Base-by-base conservation (phyloP, 2,329 filamentous ascomycete genomes). In the Monilinia vaccinii-corymbosi region DNA sequence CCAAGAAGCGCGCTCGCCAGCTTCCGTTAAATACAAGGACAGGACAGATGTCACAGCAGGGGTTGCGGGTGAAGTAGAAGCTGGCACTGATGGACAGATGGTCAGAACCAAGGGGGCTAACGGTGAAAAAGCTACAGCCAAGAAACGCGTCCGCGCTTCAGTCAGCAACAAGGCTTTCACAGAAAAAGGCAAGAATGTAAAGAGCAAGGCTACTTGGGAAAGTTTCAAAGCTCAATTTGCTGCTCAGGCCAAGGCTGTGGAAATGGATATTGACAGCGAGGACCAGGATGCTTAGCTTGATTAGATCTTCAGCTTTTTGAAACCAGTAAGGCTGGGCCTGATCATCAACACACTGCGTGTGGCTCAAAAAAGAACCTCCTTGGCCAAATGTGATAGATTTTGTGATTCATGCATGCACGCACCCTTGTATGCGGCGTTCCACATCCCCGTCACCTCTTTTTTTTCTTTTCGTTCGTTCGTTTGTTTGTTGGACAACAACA, bases 251-350 rank as follows among this genome's bases (percentile, higher is more conserved):
- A 16, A 14, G 13, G n/a, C 13, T 40, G 21, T 31, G 25, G 11
- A 40, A n/a, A 18, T 18, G 31, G 6, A 13, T 61, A 56, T 76
- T 75, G 1, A 68, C 51, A 31, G 67, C 67, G 0, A 77, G 57
- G 0, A 73, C 64, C 0, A 73, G 64, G 0, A 70, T 52, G 0
- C 68, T 65, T 52, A 76, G 73, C 36, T 74, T 74, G 6, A 67
- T 65, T 48, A 10, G 13, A 53, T 21, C 18, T 32, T 8, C 4
- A 23, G 42, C 8, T 3, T 23, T 31, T 13, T 21, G 4, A 5
- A 7, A 11, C 46, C 9, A 21, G 8, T 11, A n/a, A 13, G 18
- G 16, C 28, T 13, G 9, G 16, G 4, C 18, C 11, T 53, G n/a
- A 23, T 53, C 16, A 18, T 16, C 25, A 44, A 53, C 32, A 32